phyloP scores from a whole-genome alignment of 371 early-diverging fungal species.

The Mucor piriformis region DNA sequence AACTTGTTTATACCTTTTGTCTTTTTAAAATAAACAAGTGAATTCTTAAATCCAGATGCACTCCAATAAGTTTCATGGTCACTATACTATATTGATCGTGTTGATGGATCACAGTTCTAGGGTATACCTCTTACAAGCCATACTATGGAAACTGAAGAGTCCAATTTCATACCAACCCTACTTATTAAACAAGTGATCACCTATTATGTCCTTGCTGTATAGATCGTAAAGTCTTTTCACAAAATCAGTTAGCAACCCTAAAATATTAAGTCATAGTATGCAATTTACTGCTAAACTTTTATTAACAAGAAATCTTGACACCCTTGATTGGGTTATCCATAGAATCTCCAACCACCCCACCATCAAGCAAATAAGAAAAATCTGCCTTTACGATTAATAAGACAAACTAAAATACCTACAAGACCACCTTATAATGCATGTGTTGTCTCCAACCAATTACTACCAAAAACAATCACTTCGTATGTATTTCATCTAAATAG shows the following conservation, averaged over 20 bases:
- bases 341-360: constrained; percentile 2
- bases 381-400: background rate
- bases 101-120: too few species aligned
- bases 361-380: background rate
- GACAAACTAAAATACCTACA: background rate
- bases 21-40: too few species aligned
- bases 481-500: constrained; percentile 61
- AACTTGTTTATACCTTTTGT: too few species aligned
- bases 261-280: constrained; percentile 77
- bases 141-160: too few species aligned
- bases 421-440: constrained; percentile 26
- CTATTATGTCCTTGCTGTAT: background rate
- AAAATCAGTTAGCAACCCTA: constrained; percentile 65
- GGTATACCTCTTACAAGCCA: too few species aligned
- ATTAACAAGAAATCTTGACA: constrained; percentile 68
- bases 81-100: too few species aligned
- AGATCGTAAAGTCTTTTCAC: constrained; percentile 43
- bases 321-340: background rate
- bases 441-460: constrained; percentile 52
- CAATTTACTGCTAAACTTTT: constrained; percentile 73
- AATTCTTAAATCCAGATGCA: too few species aligned
- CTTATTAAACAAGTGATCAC: too few species aligned
- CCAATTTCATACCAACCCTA: too few species aligned
- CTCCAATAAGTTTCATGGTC: too few species aligned
- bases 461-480: constrained; percentile 49